Percentiles rank a stretch among this genome's conserved stretches.
These are phyloP conservation scores for Eucalyptus urophylla DNA, from an alignment of 345 rosid species.

Conservation along the genomic window DNA sequence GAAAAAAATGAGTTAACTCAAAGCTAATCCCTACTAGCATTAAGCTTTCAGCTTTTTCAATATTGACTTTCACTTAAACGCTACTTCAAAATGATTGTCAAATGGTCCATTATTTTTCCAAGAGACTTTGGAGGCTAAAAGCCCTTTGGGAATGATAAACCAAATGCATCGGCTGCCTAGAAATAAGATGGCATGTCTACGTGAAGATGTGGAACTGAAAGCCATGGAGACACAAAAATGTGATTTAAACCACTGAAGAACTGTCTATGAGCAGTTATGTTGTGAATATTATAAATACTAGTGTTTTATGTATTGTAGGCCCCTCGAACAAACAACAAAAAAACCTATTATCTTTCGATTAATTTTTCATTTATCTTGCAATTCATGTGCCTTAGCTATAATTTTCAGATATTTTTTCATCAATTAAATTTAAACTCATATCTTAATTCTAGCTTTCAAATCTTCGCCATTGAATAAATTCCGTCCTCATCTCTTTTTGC, in stretches of 20 bases:
- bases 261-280: neutral
- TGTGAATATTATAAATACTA: no score
- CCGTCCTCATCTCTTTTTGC: neutral
- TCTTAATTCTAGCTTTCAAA: neutral
- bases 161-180: fast-evolving
- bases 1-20: no score
- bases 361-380: neutral
- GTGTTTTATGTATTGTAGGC: neutral
- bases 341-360: neutral
- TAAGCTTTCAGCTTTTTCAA: fast-evolving
- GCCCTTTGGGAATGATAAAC: fast-evolving
- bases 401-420: neutral
- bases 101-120: fast-evolving
- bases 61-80: fast-evolving
- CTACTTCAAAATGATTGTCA: no score
- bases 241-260: neutral
- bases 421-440: no score
- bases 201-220: neutral
- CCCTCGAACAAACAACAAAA: neutral
- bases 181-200: neutral
- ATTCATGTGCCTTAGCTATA: neutral
- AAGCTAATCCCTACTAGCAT: fast-evolving
- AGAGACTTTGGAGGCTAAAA: no score
- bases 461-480: no score
- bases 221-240: neutral